Percentiles rank a stretch among this genome's conserved stretches.
Evolutionary conservation across 805 yeast species (phyloP).

Genomic region (Suhomyces sp.): DNA sequence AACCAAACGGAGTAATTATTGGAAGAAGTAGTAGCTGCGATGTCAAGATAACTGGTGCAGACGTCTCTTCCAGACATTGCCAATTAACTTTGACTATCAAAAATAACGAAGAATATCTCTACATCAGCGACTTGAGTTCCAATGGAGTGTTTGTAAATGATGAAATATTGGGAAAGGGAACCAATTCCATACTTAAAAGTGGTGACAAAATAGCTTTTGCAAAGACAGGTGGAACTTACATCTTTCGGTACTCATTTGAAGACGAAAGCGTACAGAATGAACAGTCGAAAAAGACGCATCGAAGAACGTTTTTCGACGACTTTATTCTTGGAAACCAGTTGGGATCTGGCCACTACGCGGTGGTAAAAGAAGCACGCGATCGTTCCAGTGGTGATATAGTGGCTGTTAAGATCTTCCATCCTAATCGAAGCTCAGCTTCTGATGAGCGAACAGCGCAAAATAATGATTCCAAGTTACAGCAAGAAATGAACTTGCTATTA

Average conservation of each 20-base stretch:
- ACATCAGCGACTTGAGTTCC: constrained; percentile 55
- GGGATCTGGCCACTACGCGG: constrained; percentile 79
- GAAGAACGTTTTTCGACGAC: constrained; percentile 51
- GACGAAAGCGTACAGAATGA: constrained; percentile 19
- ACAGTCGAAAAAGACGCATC: constrained; percentile 15
- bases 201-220: constrained; percentile 67
- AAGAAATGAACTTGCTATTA: constrained; percentile 65
- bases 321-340: constrained; percentile 56
- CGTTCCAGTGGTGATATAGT: constrained; percentile 56
- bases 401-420: constrained; percentile 74
- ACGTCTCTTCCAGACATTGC: constrained; percentile 67
- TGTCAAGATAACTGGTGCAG: constrained; percentile 49
- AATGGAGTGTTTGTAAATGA: constrained; percentile 72
- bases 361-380: constrained; percentile 67
- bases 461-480: constrained; percentile 44
- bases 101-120: constrained; percentile 35
- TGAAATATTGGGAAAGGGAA: constrained; percentile 46
- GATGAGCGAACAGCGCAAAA: neutral
- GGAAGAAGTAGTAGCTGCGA: constrained; percentile 66
- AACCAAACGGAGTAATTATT: constrained; percentile 28
- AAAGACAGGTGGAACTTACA: constrained; percentile 44
- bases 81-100: constrained; percentile 42
- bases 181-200: constrained; percentile 49
- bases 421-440: constrained; percentile 34
- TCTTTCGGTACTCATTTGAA: constrained; percentile 45